These are phyloP conservation scores for Eimeria maxima DNA, from an alignment of 169 alveolate species.

Conservation along the genomic window DNA sequence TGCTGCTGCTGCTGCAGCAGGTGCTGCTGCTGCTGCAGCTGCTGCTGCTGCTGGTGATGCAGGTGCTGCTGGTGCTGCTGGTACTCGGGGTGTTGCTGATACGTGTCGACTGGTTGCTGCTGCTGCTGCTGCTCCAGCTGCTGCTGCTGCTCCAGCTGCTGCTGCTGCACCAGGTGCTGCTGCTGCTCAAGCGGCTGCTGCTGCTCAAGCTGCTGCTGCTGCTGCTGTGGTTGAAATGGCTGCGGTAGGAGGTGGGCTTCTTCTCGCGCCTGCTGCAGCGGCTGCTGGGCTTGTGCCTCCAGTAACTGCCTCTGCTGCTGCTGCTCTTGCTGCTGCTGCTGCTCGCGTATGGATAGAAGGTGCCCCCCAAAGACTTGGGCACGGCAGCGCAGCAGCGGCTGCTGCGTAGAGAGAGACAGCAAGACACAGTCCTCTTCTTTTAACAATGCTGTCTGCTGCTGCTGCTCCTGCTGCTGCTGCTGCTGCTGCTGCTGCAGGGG, in stretches of 20 bases:
- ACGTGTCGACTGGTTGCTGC: too few relatives aligned
- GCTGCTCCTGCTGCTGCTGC: constrained; percentile 67
- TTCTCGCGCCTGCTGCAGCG: too few relatives aligned
- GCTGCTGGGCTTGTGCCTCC: too few relatives aligned
- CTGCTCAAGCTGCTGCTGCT: not conserved
- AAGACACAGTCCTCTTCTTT: constrained; percentile 17
- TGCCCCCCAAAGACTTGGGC: not conserved
- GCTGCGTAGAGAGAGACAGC: constrained; percentile 42
- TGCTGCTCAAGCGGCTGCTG: constrained; percentile 15
- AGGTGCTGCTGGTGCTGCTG: not conserved
- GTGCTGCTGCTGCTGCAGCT: not conserved
- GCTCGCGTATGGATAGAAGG: not conserved
- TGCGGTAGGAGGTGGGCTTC: too few relatives aligned
- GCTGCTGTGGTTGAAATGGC: not conserved
- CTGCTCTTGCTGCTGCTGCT: too few relatives aligned
- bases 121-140: not conserved
- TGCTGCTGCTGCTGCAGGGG: constrained; percentile 59
- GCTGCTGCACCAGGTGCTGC: not conserved
- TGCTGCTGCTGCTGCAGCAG: not conserved
- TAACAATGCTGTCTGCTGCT: not conserved
- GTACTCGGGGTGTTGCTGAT: too few relatives aligned
- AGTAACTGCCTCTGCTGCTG: too few relatives aligned
- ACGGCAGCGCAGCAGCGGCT: constrained; percentile 52
- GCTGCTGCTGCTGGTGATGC: not conserved
- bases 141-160: not conserved